phyloP scores from a whole-genome alignment of 1,139 yeast genomes.

The Yamadazyma atlantica region DNA sequence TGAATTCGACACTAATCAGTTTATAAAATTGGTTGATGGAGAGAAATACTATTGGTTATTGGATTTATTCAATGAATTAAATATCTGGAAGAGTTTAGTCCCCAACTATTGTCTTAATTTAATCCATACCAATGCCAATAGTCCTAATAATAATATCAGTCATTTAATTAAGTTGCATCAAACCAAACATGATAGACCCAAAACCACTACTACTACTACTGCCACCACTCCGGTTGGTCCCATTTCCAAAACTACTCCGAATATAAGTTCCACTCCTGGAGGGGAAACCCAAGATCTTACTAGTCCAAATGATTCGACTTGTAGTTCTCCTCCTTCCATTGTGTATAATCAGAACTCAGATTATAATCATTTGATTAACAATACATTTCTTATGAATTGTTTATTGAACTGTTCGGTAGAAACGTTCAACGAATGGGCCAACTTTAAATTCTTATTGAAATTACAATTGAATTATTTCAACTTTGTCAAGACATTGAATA shows the following conservation, averaged over 20 bases:
- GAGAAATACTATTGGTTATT: slow-evolving; percentile 41
- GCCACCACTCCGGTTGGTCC: too few relatives aligned
- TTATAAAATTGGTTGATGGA: slow-evolving; percentile 21
- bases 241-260: neutral
- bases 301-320: slow-evolving; percentile 1
- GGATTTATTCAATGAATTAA: slow-evolving; percentile 40
- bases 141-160: slow-evolving; percentile 2
- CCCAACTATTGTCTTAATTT: slow-evolving; percentile 33
- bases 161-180: slow-evolving; percentile 1
- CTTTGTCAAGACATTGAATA: slow-evolving; percentile 14
- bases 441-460: slow-evolving; percentile 18
- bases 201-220: neutral
- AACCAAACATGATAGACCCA: neutral
- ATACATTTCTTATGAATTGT: slow-evolving; percentile 30
- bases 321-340: neutral
- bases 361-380: slow-evolving; percentile 7
- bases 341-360: neutral
- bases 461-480: slow-evolving; percentile 30
- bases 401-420: slow-evolving; percentile 29
- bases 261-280: neutral
- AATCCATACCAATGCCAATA: slow-evolving; percentile 8
- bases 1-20: slow-evolving; percentile 14
- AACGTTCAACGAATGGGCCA: slow-evolving; percentile 8
- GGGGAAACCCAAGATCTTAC: neutral
- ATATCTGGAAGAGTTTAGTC: slow-evolving; percentile 40